A percentile compares a stretch with the other conserved stretches of the same genome.
Evolutionary conservation across 1,284 basidiomycete genomes (phyloP).

Genomic region (Puccinia triticina): DNA sequence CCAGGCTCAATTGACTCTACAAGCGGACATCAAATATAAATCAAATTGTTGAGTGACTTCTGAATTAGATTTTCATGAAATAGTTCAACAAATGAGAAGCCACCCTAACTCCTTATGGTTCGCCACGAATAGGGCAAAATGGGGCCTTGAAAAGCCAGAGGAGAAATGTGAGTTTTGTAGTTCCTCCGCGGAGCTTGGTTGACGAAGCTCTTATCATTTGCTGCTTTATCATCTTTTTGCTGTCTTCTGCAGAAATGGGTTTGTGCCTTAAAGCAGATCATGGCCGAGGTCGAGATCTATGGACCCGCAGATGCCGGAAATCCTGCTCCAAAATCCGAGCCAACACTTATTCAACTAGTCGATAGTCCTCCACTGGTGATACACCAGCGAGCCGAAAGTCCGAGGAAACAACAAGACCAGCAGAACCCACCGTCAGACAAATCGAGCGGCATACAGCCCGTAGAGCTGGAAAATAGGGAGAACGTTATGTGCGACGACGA

Average conservation of each 20-base stretch:
- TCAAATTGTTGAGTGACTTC: constrained; percentile 67
- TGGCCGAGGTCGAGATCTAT: constrained; percentile 43
- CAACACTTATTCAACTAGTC: constrained; percentile 38
- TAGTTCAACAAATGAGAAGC: not conserved
- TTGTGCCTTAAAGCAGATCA: constrained; percentile 46
- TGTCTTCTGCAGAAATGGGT: constrained; percentile 41
- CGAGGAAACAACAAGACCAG: not conserved
- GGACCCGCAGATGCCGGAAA: constrained; percentile 40
- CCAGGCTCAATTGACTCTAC: constrained; percentile 76
- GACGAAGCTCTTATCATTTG: not conserved
- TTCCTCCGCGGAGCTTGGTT: not conserved
- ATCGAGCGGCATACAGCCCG: not conserved
- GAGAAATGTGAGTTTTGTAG: constrained; percentile 25
- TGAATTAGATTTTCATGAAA: not conserved
- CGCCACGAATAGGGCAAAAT: constrained; percentile 66
- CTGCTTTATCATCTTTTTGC: not conserved
- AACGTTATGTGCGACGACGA: constrained; percentile 17
- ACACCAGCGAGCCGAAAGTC: not conserved
- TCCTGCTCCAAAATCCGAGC: constrained; percentile 15
- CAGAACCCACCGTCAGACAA: not conserved
- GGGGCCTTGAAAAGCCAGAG: constrained; percentile 68
- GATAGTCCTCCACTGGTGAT: not conserved
- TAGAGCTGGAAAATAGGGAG: constrained; percentile 5
- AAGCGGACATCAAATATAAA: constrained; percentile 86
- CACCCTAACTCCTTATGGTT: not conserved